phyloP scores from a whole-genome alignment of 352 stramenopile genomes.

The Pythium monospermum region DNA sequence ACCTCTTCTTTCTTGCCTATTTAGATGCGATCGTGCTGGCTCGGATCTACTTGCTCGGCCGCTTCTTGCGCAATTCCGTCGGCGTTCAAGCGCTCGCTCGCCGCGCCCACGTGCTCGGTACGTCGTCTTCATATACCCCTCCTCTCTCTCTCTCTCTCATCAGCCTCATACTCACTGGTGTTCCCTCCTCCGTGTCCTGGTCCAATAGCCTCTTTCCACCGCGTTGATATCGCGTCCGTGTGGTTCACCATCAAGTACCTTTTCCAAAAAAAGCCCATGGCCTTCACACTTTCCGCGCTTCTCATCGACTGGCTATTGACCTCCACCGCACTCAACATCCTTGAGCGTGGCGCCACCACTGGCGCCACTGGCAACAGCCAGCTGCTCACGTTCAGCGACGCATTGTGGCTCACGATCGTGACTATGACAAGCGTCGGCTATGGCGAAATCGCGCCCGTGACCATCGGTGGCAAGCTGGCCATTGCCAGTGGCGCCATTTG shows the following conservation, averaged over 20 bases:
- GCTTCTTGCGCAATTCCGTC: slow-evolving; percentile 42
- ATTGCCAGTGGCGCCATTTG: slow-evolving; percentile 55
- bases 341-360: slow-evolving; percentile 40
- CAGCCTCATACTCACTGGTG: slow-evolving; percentile 5
- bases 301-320: slow-evolving; percentile 51
- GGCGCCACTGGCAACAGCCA: slow-evolving; percentile 42
- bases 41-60: slow-evolving; percentile 50
- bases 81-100: slow-evolving; percentile 34
- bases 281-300: slow-evolving; percentile 31
- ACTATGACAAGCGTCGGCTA: slow-evolving; percentile 63
- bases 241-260: slow-evolving; percentile 61
- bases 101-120: slow-evolving; percentile 35
- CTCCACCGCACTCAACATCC: slow-evolving; percentile 49
- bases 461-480: slow-evolving; percentile 48
- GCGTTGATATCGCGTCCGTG: slow-evolving; percentile 47
- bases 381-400: slow-evolving; percentile 37
- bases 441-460: slow-evolving; percentile 43
- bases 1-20: background rate
- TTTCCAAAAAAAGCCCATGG: slow-evolving; percentile 45
- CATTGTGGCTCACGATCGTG: slow-evolving; percentile 62
- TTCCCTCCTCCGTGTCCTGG: background rate
- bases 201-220: slow-evolving; percentile 39
- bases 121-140: too few relatives aligned
- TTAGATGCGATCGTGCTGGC: slow-evolving; percentile 43
- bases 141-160: background rate